Conservation (phyloP, 2,329 filamentous ascomycete species). For the Didymella arachidicola region DNA sequence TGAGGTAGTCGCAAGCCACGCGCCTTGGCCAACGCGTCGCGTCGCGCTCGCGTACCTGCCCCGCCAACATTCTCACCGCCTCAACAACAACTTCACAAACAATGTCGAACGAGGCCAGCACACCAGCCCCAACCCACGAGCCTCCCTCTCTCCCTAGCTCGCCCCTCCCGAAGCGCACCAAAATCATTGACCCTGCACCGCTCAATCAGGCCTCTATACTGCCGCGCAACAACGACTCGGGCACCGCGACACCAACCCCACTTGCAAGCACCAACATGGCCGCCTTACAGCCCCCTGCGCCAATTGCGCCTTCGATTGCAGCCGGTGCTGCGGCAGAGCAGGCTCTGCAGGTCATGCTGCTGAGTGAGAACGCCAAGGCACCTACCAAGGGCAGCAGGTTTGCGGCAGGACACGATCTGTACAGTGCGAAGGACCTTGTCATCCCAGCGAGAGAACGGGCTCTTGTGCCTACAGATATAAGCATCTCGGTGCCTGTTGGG, state of each 20-base stretch:
- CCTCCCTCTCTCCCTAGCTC: slow-evolving; percentile 70
- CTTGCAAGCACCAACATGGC: slow-evolving; percentile 30
- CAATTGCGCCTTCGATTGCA: slow-evolving; percentile 35
- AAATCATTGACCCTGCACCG: slow-evolving; percentile 61
- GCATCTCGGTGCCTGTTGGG: slow-evolving; percentile 86
- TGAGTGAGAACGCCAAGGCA: slow-evolving; percentile 77
- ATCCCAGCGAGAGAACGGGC: slow-evolving; percentile 85
- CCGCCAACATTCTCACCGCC: slow-evolving; percentile 26
- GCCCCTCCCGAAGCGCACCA: slow-evolving; percentile 81
- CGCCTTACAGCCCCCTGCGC: slow-evolving; percentile 32
- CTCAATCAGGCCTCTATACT: slow-evolving; percentile 38
- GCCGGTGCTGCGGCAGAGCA: slow-evolving; percentile 45
- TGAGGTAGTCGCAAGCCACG: background rate
- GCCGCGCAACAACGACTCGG: slow-evolving; percentile 42
- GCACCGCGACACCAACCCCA: slow-evolving; percentile 49
- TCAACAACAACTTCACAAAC: slow-evolving; percentile 14
- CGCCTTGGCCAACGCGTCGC: slow-evolving; percentile 16
- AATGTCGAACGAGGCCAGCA: slow-evolving; percentile 34
- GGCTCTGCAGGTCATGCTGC: slow-evolving; percentile 87
- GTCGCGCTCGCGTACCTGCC: slow-evolving; percentile 10
- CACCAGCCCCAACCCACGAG: slow-evolving; percentile 44
- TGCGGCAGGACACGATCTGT: slow-evolving; percentile 94
- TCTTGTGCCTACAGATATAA: slow-evolving; percentile 88
- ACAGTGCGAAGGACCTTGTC: slow-evolving; percentile 74
- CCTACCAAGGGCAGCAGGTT: slow-evolving; percentile 89